A percentile compares a stretch with the other conserved stretches of the same genome.
Evolutionary conservation across 768 basidiomycete species (phyloP).

Genomic region (Kwoniella sp.): DNA sequence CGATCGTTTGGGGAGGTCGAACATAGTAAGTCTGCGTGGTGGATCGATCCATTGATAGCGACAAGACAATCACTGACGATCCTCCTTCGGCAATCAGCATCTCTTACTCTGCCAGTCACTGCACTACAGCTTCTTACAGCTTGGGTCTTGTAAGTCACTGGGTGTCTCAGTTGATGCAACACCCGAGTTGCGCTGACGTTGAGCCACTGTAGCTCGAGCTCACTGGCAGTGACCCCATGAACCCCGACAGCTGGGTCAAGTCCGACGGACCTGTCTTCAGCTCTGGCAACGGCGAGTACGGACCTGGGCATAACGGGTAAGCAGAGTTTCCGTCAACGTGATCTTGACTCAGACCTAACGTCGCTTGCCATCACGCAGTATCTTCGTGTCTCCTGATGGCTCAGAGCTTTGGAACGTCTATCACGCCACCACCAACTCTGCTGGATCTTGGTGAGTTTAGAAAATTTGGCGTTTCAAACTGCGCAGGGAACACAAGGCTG

Average conservation of each 20-base stretch:
- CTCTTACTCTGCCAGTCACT: slow-evolving; percentile 28
- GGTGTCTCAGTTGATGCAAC: too few species aligned
- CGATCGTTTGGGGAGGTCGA: slow-evolving; percentile 23
- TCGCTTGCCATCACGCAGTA: slow-evolving; percentile 4
- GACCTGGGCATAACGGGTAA: slow-evolving; percentile 32
- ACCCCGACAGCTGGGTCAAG: slow-evolving; percentile 24
- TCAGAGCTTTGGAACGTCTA: slow-evolving; percentile 32
- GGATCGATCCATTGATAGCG: too few species aligned
- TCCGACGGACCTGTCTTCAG: slow-evolving; percentile 29
- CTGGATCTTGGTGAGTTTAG: slow-evolving; percentile 26
- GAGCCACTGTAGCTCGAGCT: slow-evolving; percentile 9
- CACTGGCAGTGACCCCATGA: slow-evolving; percentile 24
- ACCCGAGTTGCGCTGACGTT: not conserved
- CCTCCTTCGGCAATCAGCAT: too few species aligned
- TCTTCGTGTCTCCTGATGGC: slow-evolving; percentile 28
- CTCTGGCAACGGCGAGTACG: slow-evolving; percentile 30
- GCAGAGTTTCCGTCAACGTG: not conserved
- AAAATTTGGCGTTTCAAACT: not conserved
- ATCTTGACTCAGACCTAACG: not conserved
- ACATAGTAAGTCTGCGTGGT: slow-evolving; percentile 29
- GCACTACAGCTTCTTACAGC: slow-evolving; percentile 21
- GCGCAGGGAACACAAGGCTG: not conserved
- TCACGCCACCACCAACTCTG: slow-evolving; percentile 25
- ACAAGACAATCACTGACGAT: too few species aligned
- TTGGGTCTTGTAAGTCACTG: slow-evolving; percentile 14